A percentile compares a stretch with the other conserved stretches of the same genome.
Conservation (phyloP, 75 land plant species). For the Selaginella moellendorffii region DNA sequence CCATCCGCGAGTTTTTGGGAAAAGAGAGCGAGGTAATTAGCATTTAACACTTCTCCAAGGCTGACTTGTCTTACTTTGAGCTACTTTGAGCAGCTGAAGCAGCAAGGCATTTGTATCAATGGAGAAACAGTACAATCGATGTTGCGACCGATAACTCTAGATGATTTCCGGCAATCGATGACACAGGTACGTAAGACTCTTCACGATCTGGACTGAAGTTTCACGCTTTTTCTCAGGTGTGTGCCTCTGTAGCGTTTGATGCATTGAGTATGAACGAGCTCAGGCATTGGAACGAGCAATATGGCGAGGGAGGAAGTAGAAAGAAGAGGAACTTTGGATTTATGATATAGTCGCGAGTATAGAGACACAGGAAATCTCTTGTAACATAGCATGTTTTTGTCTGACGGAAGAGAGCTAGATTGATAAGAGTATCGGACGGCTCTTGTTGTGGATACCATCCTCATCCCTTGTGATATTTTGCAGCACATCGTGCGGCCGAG, state of each 20-base stretch:
- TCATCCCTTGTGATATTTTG: too few relatives aligned
- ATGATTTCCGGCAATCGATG: slow-evolving; percentile 19
- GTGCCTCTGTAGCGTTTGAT: slow-evolving; percentile 79
- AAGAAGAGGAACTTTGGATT: slow-evolving; percentile 70
- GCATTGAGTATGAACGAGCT: slow-evolving; percentile 92
- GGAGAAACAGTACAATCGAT: slow-evolving; percentile 4
- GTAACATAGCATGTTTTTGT: too few relatives aligned
- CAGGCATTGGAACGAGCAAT: slow-evolving; percentile 92
- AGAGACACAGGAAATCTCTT: too few relatives aligned
- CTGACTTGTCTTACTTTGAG: too few relatives aligned
- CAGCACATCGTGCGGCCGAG: too few relatives aligned
- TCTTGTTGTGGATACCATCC: too few relatives aligned
- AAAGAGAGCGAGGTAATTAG: slow-evolving; percentile 62
- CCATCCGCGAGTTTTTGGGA: slow-evolving; percentile 68
- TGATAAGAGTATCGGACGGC: too few relatives aligned
- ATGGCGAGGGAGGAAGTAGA: slow-evolving; percentile 92
- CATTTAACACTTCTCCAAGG: too few relatives aligned
- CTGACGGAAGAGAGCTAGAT: too few relatives aligned
- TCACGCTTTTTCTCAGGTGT: slow-evolving; percentile 32
- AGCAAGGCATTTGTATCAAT: neutral
- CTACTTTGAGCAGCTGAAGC: neutral
- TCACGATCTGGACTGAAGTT: neutral
- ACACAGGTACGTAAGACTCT: slow-evolving; percentile 11
- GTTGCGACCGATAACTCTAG: slow-evolving; percentile 14
- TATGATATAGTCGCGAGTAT: too few relatives aligned